Evolutionary conservation across 805 yeast species (phyloP).

Genomic region (Kodamaea nitidulidarum): DNA sequence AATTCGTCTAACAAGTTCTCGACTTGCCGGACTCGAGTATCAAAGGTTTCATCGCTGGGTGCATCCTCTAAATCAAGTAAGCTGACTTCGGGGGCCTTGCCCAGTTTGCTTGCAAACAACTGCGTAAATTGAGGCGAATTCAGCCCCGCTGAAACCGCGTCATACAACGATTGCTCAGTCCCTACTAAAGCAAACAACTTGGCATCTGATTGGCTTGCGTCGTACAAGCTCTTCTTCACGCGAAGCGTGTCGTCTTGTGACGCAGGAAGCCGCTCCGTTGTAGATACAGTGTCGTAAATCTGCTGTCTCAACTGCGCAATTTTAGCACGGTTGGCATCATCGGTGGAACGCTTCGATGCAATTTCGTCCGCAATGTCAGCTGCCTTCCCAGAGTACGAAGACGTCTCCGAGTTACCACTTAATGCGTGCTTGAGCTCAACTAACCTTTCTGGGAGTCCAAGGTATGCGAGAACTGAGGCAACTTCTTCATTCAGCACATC

Average conservation of each 20-base stretch:
- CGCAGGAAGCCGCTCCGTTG: slow-evolving; percentile 27
- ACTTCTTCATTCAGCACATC: slow-evolving; percentile 80
- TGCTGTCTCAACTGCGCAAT: slow-evolving; percentile 31
- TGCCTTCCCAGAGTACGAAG: not conserved
- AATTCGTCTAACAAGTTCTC: slow-evolving; percentile 60
- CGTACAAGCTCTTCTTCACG: slow-evolving; percentile 54
- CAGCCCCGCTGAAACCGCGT: slow-evolving; percentile 38
- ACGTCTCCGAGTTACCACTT: slow-evolving; percentile 12
- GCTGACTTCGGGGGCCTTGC: slow-evolving; percentile 33
- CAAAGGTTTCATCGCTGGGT: slow-evolving; percentile 24
- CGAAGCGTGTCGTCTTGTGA: slow-evolving; percentile 53
- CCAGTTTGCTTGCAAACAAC: slow-evolving; percentile 17
- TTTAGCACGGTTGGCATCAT: slow-evolving; percentile 28
- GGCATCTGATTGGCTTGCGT: slow-evolving; percentile 59
- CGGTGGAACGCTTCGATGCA: slow-evolving; percentile 25
- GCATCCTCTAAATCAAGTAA: slow-evolving; percentile 48
- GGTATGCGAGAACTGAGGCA: slow-evolving; percentile 72
- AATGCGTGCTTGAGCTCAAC: slow-evolving; percentile 47
- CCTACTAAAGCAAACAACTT: slow-evolving; percentile 46
- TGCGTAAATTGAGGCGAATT: slow-evolving; percentile 35
- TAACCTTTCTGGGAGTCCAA: slow-evolving; percentile 68
- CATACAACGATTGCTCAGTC: slow-evolving; percentile 23
- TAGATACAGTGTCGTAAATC: slow-evolving; percentile 32
- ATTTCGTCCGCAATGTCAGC: slow-evolving; percentile 19
- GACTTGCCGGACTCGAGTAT: slow-evolving; percentile 42